A percentile compares a stretch with the other conserved stretches of the same genome.
Conservation (phyloP, 257 asterid genomes). For the Cruciata laevipes region DNA sequence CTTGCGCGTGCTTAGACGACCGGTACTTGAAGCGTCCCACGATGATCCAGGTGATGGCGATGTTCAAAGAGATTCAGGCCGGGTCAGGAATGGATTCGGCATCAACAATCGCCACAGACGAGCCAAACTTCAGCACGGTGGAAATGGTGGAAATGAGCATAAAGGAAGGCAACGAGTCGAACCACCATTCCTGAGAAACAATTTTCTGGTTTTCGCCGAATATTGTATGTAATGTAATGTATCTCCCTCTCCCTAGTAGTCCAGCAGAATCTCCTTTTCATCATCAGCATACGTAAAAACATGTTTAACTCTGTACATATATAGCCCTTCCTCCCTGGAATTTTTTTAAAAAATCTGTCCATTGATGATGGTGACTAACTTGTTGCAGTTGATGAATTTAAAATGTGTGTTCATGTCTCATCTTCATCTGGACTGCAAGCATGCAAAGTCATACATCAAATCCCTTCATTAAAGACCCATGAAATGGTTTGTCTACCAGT, state of each 20-base stretch:
- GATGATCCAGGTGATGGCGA: conserved; percentile 75
- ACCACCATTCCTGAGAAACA: conserved; percentile 32
- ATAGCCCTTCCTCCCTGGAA: conserved; percentile 32
- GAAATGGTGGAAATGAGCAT: conserved; percentile 78
- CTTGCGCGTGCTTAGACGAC: conserved; percentile 74
- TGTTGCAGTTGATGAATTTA: not conserved
- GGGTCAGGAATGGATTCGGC: conserved; percentile 57
- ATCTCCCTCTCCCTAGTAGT: conserved; percentile 17
- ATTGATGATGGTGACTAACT: conserved; percentile 45
- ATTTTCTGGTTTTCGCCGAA: conserved; percentile 16
- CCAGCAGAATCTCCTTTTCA: conserved; percentile 26
- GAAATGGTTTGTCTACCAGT: conserved; percentile 27
- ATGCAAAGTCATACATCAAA: conserved; percentile 40
- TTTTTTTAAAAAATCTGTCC: conserved; percentile 35
- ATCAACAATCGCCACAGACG: conserved; percentile 45
- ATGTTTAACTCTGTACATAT: conserved; percentile 64
- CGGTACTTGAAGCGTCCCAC: conserved; percentile 82
- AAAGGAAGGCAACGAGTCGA: conserved; percentile 66
- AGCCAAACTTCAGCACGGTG: conserved; percentile 30
- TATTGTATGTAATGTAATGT: conserved; percentile 42
- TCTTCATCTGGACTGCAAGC: conserved; percentile 16
- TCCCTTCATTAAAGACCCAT: conserved; percentile 37
- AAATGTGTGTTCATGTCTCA: conserved; percentile 15
- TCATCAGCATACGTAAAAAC: conserved; percentile 39
- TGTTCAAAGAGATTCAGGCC: conserved; percentile 82